Conservation (phyloP, 2,329 filamentous ascomycete genomes). For the Penicillium griseofulvum region DNA sequence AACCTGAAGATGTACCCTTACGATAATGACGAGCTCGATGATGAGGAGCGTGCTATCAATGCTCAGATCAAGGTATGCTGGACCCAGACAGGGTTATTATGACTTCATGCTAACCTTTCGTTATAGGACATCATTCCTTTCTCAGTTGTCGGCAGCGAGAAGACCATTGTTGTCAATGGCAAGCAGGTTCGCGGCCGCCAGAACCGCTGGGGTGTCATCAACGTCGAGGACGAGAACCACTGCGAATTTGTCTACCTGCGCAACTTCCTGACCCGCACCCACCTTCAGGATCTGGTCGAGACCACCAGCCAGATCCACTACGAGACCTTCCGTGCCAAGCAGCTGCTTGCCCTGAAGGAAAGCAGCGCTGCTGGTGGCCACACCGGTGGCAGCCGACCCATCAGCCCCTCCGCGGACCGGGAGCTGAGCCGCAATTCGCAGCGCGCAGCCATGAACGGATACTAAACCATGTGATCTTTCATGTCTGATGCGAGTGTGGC, state of each 20-base stretch:
- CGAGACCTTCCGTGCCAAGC: conserved; percentile 99
- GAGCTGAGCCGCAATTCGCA: conserved; percentile 97
- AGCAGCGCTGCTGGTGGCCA: conserved; percentile 78
- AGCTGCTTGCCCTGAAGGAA: conserved; percentile 96
- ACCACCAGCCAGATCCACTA: conserved; percentile 99
- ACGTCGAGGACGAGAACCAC: conserved; percentile 98
- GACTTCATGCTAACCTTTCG: conserved; percentile 18
- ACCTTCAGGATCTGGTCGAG: conserved; percentile 98
- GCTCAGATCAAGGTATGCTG: conserved; percentile 83
- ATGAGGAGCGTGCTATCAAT: conserved; percentile 92
- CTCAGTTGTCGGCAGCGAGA: conserved; percentile 96
- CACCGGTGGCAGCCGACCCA: conserved; percentile 75
- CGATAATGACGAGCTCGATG: conserved; percentile 97
- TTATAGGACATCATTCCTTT: conserved; percentile 86
- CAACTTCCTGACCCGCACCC: conserved; percentile 97
- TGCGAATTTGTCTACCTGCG: conserved; percentile 99
- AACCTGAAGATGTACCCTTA: conserved; percentile 99
- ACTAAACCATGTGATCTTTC: conserved; percentile 56
- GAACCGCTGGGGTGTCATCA: conserved; percentile 99
- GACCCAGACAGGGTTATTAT: conserved; percentile 34
- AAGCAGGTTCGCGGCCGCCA: conserved; percentile 97
- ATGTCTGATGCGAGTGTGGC: conserved; percentile 21
- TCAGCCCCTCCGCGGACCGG: conserved; percentile 89
- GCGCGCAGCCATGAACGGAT: conserved; percentile 98
- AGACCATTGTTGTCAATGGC: conserved; percentile 94